Conservation (phyloP, 2,329 filamentous ascomycete species). For the Colletotrichum euphorbiae region DNA sequence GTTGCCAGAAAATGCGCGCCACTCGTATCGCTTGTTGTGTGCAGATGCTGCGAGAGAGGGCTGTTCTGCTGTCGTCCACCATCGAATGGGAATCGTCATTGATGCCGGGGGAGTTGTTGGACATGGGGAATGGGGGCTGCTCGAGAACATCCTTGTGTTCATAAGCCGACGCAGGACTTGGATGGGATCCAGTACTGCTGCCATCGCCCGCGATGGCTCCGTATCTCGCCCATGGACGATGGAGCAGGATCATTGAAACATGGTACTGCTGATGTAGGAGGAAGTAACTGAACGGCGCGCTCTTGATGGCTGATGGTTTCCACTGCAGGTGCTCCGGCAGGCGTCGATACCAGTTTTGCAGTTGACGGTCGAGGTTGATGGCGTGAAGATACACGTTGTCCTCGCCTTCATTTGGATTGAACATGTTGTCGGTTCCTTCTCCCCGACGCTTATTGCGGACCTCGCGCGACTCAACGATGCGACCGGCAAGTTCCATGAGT, state of each 20-base stretch:
- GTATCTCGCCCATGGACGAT: conserved; percentile 65
- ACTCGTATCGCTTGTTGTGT: conserved; percentile 66
- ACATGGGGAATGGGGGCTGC: conserved; percentile 40
- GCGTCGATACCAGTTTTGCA: conserved; percentile 65
- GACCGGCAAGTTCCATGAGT: conserved; percentile 66
- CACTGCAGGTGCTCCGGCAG: conserved; percentile 61
- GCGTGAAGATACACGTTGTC: conserved; percentile 62
- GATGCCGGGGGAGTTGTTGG: conserved; percentile 42
- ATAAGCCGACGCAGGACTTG: conserved; percentile 46
- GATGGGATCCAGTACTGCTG: conserved; percentile 47
- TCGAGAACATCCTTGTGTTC: conserved; percentile 17
- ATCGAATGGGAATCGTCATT: conserved; percentile 50
- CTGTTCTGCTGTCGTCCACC: conserved; percentile 56
- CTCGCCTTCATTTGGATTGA: conserved; percentile 50
- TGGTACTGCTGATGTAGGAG: conserved; percentile 68
- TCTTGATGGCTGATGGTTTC: conserved; percentile 63
- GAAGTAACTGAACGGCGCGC: conserved; percentile 63
- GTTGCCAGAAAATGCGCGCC: conserved; percentile 66
- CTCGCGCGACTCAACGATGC: conserved; percentile 59
- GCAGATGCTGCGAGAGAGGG: conserved; percentile 63
- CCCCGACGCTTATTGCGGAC: conserved; percentile 48
- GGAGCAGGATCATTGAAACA: conserved; percentile 63
- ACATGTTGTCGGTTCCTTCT: conserved; percentile 46
- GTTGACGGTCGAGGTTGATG: conserved; percentile 63
- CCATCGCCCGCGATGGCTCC: conserved; percentile 52